phyloP scores from a whole-genome alignment of 192 early-diverging fungal genomes.

The Thamnidium elegans region DNA sequence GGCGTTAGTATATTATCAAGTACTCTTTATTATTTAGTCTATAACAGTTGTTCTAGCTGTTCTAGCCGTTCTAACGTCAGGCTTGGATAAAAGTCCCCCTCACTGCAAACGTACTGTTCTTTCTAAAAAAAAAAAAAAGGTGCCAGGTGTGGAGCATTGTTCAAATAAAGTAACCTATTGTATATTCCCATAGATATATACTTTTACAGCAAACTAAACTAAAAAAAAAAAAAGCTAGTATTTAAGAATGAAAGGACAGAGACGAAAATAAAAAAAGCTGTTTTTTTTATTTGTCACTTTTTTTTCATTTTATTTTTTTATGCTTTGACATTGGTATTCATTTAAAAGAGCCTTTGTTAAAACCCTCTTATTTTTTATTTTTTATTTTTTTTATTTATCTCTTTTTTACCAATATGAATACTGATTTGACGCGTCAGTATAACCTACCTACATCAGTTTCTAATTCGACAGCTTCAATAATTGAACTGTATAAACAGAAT shows the following conservation, averaged over 20 bases:
- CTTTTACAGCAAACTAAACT: neutral
- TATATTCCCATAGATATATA: too few relatives aligned
- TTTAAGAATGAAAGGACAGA: neutral
- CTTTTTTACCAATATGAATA: slow-evolving; percentile 3
- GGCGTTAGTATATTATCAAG: too few relatives aligned
- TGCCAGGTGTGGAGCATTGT: too few relatives aligned
- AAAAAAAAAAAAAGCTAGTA: neutral
- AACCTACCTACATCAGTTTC: slow-evolving; percentile 7
- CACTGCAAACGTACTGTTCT: too few relatives aligned
- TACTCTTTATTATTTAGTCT: too few relatives aligned
- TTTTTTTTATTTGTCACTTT: neutral
- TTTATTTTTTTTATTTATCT: slow-evolving; percentile 2
- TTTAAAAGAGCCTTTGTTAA: too few relatives aligned
- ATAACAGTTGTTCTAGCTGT: too few relatives aligned
- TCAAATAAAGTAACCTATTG: too few relatives aligned
- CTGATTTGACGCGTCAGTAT: slow-evolving; percentile 22
- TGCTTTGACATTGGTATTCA: neutral
- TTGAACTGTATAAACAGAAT: neutral
- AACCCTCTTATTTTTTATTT: neutral
- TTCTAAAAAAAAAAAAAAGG: too few relatives aligned
- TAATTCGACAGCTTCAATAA: neutral
- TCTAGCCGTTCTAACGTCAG: too few relatives aligned
- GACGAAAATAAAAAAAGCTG: too few relatives aligned
- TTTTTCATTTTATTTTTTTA: slow-evolving; percentile 2
- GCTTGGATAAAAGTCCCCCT: too few relatives aligned